Base-by-base conservation (phyloP, 1,139 yeast species). In the Pneumocystis jirovecii region DNA sequence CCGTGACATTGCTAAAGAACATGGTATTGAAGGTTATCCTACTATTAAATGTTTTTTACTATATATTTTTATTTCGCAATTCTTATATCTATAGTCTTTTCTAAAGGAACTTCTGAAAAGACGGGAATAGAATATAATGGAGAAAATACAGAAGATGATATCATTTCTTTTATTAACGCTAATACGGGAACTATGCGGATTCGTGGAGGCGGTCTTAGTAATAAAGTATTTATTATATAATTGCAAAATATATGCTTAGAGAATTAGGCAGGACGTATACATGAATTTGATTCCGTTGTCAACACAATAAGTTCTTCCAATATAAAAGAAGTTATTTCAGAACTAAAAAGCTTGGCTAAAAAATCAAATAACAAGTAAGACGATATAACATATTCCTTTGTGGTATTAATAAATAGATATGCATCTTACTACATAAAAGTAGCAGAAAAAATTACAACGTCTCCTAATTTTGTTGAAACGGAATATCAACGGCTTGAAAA, bases 1-100 rank as follows among this genome's bases (percentile, higher is more conserved):
- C 73, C 79, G 81, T 64, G 79, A 80, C 69, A 77, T 83, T 74
- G 80, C 83, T 50, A 80, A 80, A 68, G 79, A 81, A 72, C 85
- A 82, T 73, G 80, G 80, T 19, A 77, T 85, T 62, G 78, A 80
- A 64, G 87, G 88, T 19, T 87, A 79, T 72, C 95, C 95, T 6
- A 83, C 87, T 40, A 72, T 87, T 69, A 79, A 79, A 70, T 77
- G 84, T 71, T 82, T 31, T 85, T 40, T 61, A 40, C 17, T 21
- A 42, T 12, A 21, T 25, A 29, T 31, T 10, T 37, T 39, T 39
- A 39, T 31, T 60, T 60, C 29, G 12, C 10, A 60, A 78, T 91
- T 17, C 80, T 85, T 25, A 50, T 50, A 1, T 74, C 86, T 35
- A 70, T 84, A 59, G 81, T 76, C 66, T 80, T 85, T 70, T 72